These are phyloP conservation scores for Trichophyton verrucosum DNA, from an alignment of 2,329 filamentous ascomycete species.

Conservation along the genomic window DNA sequence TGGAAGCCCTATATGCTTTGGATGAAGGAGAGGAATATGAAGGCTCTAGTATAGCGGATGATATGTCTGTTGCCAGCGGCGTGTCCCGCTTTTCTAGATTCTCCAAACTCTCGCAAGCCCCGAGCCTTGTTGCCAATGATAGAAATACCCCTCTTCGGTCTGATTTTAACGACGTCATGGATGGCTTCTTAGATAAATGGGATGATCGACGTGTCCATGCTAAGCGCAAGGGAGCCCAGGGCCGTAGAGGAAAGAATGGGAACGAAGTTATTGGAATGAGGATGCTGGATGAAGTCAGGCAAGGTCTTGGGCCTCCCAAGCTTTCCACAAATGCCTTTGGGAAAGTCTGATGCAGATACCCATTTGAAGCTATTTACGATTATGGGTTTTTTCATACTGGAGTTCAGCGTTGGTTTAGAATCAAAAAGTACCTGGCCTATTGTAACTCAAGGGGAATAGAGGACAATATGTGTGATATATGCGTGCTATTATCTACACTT, in stretches of 20 bases:
- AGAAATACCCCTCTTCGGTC: conserved; percentile 47
- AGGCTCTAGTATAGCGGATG: conserved; percentile 17
- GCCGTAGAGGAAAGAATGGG: conserved; percentile 61
- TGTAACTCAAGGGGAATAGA: background rate
- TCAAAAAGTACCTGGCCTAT: background rate
- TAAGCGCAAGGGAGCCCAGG: conserved; percentile 34
- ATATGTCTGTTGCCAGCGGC: conserved; percentile 38
- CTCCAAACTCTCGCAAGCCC: conserved; percentile 48
- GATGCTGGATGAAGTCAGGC: conserved; percentile 81
- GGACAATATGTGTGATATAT: background rate
- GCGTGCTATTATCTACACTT: background rate
- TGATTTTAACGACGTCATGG: conserved; percentile 83
- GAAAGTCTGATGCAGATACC: background rate
- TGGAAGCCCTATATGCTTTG: conserved; percentile 68
- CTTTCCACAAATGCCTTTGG: conserved; percentile 28
- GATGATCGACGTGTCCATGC: conserved; percentile 32
- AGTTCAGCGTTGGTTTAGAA: conserved; percentile 12
- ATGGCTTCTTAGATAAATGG: conserved; percentile 70
- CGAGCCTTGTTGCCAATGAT: conserved; percentile 36
- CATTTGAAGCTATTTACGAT: background rate
- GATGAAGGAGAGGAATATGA: conserved; percentile 44
- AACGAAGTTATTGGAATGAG: conserved; percentile 69
- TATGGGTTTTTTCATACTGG: background rate
- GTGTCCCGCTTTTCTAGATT: conserved; percentile 32
- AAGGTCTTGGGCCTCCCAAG: conserved; percentile 63